Base-by-base conservation (phyloP, 495 filamentous ascomycete genomes). In the Parathielavia appendiculata region DNA sequence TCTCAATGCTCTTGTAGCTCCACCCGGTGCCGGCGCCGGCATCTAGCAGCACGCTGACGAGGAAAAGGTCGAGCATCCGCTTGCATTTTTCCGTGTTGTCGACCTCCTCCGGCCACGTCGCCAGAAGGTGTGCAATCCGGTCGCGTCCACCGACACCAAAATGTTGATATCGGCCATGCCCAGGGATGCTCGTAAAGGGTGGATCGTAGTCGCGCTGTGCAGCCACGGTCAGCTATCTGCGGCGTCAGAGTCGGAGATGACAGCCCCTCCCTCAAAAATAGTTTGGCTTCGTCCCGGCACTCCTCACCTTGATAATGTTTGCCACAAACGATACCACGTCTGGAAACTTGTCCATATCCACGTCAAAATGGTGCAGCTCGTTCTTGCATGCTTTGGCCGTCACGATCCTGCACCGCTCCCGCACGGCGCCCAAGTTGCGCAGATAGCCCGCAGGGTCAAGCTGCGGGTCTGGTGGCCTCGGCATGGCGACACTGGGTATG, bases 361-460 rank as follows among this genome's bases (percentile, higher is more conserved):
- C 92, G 56, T 88, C 86, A 69, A 98, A 98, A 73, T 97, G 93
- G 58, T 81, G 82, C 54, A 98, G 79, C 58, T 87, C 76, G 61
- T 97, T 90, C 52, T 75, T 75, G 70, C 87, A 82, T 4, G 93
- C 93, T 71, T 88, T 90, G 56, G 86, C 78, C 51, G 88, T 78
- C 38, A 97, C 79, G 54, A 91, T 69, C 58, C 73, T 80, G 65
- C 80, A 86, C 56, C 92, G 78, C 65, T 96, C 89, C 34, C 95
- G 81, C 11, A 98, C 91, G 20, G 93, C 84, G 67, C 89, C 84
- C 63, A 98, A 84, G 73, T 92, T 97, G 60, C 88, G 81, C 57
- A 98, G 83, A 73, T 97, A 98, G 53, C 85, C 91, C 14, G 89
- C 92, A 16, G 93, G 93, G 69, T 98, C 92, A 61, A 95, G 77